Evolutionary conservation across 352 stramenopile species (phyloP), one percentile per base, ranked within the genome.

Genomic region (Phytophthora meadii): DNA sequence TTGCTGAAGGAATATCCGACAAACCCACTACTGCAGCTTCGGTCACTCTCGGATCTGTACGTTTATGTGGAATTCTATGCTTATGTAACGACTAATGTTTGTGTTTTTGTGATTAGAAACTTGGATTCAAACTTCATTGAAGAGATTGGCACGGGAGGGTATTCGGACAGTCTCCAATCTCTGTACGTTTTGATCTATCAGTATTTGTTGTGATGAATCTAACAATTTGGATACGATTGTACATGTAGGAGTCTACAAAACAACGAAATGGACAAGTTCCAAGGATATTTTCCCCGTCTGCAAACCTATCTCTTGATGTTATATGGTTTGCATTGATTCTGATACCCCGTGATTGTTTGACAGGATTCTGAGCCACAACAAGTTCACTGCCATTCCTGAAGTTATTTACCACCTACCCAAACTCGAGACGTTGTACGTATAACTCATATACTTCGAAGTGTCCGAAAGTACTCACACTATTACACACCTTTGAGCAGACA

Each of bases 231-330:
- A 9, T 39, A n/a, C 14, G 17, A 19, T 53, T 4, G 7, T 40
- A 6, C 24, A 19, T 55, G 8, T 25, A 65, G 56, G 14, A 65
- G 57, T 17, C 12, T 65, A 15, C 47, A 51, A 39, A 22, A 25
- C 17, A 65, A 58, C 36, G 37, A 30, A 12, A 65, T 65, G 57
- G 25, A 37, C 25, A 19, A 17, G 10, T 65, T 65, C 32, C 14
- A 36, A 25, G 57, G 57, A 17, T 65, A 59, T 47, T 65, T 65
- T 12, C 57, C 57, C 5, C 41, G 27, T 5, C 40, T 65, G 14
- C 57, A 59, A 40, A 39, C 28, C 3, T 36, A 11, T 36, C 4
- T 36, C 30, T 36, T 36, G 0, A 36, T 14, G 30, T 14, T 36
- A 14, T 5, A 14, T 0, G 4, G 4, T 12, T 36, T 8, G 1